Evolutionary conservation across 2,329 filamentous ascomycete genomes (phyloP).

Genomic region (Capronia americana): DNA sequence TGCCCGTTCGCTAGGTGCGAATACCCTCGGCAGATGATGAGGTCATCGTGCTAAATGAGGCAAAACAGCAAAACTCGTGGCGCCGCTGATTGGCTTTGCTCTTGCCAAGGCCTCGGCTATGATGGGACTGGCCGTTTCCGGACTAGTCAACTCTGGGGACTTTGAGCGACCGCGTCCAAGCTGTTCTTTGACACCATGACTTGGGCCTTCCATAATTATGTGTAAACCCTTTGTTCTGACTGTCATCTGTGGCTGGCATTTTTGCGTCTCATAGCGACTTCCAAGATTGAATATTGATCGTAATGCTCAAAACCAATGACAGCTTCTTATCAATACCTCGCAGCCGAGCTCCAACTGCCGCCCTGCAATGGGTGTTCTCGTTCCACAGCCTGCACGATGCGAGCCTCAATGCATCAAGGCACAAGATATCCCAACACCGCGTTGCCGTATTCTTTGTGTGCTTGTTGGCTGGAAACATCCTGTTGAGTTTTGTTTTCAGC

Average conservation of each 20-base stretch:
- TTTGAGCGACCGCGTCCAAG: not conserved
- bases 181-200: not conserved
- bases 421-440: not conserved
- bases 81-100: not conserved
- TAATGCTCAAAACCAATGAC: not conserved
- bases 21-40: not conserved
- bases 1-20: not conserved
- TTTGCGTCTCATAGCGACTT: not conserved
- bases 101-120: not conserved
- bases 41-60: not conserved
- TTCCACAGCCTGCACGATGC: not conserved
- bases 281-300: not conserved
- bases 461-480: not conserved
- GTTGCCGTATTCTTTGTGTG: not conserved
- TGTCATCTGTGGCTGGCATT: not conserved
- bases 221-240: not conserved
- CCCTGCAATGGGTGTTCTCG: not conserved
- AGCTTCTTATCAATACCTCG: not conserved
- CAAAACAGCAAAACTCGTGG: not conserved
- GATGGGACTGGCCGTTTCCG: not conserved
- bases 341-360: not conserved
- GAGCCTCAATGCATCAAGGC: not conserved
- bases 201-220: not conserved
- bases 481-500: not conserved
- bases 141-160: conserved; percentile 1